Evolutionary conservation across 495 filamentous ascomycete species (phyloP).

Genomic region (Tuber microsphaerosporum): DNA sequence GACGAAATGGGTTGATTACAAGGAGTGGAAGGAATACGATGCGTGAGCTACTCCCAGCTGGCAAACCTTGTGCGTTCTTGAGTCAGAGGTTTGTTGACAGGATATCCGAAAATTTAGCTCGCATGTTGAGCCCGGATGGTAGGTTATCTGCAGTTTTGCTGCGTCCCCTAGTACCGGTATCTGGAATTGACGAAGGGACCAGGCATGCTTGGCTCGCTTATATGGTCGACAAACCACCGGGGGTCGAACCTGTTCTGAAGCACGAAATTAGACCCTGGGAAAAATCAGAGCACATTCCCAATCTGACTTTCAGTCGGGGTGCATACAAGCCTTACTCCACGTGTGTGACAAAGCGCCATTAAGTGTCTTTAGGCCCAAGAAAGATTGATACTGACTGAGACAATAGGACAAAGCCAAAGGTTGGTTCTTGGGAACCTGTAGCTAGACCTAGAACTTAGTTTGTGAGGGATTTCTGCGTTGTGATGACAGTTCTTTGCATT

Average conservation of each 20-base stretch:
- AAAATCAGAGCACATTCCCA: slow-evolving; percentile 62
- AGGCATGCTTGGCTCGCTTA: slow-evolving; percentile 97
- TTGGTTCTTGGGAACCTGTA: slow-evolving; percentile 46
- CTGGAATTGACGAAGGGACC: slow-evolving; percentile 5
- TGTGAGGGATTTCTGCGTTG: not conserved
- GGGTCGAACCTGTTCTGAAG: slow-evolving; percentile 63
- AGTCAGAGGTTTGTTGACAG: slow-evolving; percentile 5
- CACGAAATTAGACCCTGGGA: slow-evolving; percentile 67
- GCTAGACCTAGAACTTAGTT: slow-evolving; percentile 43
- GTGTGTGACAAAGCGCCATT: slow-evolving; percentile 50
- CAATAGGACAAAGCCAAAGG: slow-evolving; percentile 46
- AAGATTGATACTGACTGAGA: slow-evolving; percentile 35
- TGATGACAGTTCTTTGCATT: not conserved
- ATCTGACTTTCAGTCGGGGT: slow-evolving; percentile 62
- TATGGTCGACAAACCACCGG: slow-evolving; percentile 78
- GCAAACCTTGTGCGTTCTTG: not conserved
- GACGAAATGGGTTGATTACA: slow-evolving; percentile 97
- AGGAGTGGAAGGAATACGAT: slow-evolving; percentile 69
- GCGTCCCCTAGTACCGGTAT: slow-evolving; percentile 1
- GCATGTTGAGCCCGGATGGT: slow-evolving; percentile 94
- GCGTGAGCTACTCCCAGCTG: slow-evolving; percentile 50
- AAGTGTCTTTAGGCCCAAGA: slow-evolving; percentile 12
- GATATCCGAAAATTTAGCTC: slow-evolving; percentile 44
- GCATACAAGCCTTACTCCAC: slow-evolving; percentile 92
- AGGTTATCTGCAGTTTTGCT: slow-evolving; percentile 31